These are phyloP conservation scores for Mycena sp. DNA, from an alignment of 1,284 basidiomycete genomes.

Conservation along the genomic window DNA sequence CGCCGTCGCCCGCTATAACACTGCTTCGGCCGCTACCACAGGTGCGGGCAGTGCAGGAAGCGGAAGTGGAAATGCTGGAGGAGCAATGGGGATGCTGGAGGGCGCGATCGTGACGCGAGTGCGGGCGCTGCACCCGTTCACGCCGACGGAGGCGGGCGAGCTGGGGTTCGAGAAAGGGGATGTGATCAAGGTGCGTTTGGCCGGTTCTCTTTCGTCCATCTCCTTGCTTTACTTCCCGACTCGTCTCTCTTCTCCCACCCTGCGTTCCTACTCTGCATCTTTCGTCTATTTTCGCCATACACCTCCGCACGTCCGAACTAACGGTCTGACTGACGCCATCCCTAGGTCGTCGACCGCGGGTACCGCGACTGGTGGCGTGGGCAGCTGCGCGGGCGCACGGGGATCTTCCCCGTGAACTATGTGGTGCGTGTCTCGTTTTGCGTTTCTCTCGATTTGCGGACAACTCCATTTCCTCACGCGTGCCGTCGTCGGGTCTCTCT, in stretches of 20 bases:
- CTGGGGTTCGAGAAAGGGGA: constrained; percentile 94
- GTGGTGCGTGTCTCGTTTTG: constrained; percentile 65
- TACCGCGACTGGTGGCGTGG: constrained; percentile 99
- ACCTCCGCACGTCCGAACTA: too few species aligned
- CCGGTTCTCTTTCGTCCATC: neutral
- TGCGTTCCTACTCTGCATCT: too few species aligned
- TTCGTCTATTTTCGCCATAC: too few species aligned
- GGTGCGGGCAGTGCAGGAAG: too few species aligned
- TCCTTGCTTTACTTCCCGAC: neutral
- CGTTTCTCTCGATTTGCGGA: neutral
- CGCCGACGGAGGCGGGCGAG: constrained; percentile 91
- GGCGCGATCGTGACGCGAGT: constrained; percentile 80
- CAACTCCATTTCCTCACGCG: too few species aligned
- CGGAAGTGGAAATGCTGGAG: neutral
- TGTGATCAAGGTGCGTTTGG: constrained; percentile 94
- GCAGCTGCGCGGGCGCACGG: constrained; percentile 90
- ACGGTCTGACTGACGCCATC: neutral
- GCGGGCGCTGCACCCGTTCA: constrained; percentile 91
- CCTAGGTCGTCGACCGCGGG: constrained; percentile 89
- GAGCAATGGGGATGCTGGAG: constrained; percentile 25
- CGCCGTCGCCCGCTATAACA: too few species aligned
- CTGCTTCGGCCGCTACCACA: too few species aligned
- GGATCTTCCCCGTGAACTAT: constrained; percentile 99
- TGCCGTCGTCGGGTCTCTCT: too few species aligned
- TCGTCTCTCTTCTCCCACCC: too few species aligned